Conservation (phyloP, 2,329 filamentous ascomycete genomes). For the Amauroascus niger region DNA sequence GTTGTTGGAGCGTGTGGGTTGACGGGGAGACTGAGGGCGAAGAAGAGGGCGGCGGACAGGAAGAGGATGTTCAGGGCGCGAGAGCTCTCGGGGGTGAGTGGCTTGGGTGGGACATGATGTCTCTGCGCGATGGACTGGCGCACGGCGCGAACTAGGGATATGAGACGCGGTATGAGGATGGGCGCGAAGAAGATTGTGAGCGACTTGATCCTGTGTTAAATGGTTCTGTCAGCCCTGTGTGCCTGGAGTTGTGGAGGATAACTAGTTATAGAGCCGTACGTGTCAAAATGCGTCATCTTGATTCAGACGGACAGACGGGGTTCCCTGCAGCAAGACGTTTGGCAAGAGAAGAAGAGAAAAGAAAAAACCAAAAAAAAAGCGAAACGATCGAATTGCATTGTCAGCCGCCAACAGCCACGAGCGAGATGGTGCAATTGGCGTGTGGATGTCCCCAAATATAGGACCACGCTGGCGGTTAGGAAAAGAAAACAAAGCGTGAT, state of each 20-base stretch:
- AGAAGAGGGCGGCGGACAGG: slow-evolving; percentile 43
- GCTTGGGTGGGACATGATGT: slow-evolving; percentile 30
- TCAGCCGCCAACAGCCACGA: not conserved
- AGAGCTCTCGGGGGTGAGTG: slow-evolving; percentile 28
- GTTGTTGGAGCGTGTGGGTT: slow-evolving; percentile 41
- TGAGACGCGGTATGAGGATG: slow-evolving; percentile 32
- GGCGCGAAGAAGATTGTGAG: slow-evolving; percentile 38
- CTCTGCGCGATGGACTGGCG: slow-evolving; percentile 25
- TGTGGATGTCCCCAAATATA: not conserved
- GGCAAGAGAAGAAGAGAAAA: not conserved
- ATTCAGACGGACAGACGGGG: not conserved
- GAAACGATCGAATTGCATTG: not conserved
- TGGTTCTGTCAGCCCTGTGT: not conserved
- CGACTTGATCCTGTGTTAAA: slow-evolving; percentile 32
- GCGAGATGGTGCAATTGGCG: not conserved
- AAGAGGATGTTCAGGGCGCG: slow-evolving; percentile 44
- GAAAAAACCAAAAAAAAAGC: no score
- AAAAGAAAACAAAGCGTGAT: not conserved
- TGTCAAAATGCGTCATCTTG: slow-evolving; percentile 18
- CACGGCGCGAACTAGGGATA: slow-evolving; percentile 31
- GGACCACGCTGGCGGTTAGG: slow-evolving; percentile 3
- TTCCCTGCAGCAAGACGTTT: not conserved
- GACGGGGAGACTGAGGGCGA: slow-evolving; percentile 59
- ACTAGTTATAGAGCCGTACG: slow-evolving; percentile 14
- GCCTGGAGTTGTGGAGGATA: not conserved